Conservation (phyloP, 2,329 filamentous ascomycete genomes). For the Akanthomyces muscarius region DNA sequence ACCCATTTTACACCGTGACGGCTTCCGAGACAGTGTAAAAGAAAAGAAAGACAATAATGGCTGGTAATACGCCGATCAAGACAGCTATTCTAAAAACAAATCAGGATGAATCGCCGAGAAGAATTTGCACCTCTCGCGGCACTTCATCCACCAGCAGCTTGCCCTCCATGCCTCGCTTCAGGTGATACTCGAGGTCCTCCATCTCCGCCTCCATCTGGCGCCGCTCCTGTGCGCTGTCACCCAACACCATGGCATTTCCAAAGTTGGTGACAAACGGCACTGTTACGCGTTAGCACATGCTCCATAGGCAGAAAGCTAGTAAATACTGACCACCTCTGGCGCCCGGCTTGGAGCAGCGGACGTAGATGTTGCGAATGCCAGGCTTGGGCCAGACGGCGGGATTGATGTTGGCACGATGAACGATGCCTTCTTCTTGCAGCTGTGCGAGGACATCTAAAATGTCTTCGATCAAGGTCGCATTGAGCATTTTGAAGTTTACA, state of each 20-base stretch:
- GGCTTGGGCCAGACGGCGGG: slow-evolving; percentile 5
- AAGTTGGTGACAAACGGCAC: slow-evolving; percentile 1
- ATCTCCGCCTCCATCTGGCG: neutral
- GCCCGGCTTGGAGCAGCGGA: neutral
- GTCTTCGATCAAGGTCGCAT: neutral
- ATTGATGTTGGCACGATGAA: slow-evolving; percentile 5
- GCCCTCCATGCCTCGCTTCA: neutral
- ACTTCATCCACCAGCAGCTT: slow-evolving; percentile 3
- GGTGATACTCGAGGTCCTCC: neutral
- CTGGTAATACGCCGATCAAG: too few species aligned
- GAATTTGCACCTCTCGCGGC: neutral
- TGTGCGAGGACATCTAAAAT: slow-evolving; percentile 1
- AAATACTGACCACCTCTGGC: neutral
- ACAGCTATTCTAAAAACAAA: neutral
- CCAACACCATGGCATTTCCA: neutral
- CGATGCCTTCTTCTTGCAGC: slow-evolving; percentile 2
- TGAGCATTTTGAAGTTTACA: neutral
- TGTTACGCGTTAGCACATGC: neutral
- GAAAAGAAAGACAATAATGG: too few species aligned
- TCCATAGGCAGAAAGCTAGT: too few species aligned
- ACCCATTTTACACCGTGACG: neutral
- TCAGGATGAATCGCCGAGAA: neutral
- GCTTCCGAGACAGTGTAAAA: neutral
- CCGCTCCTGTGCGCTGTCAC: neutral
- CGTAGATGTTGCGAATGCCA: slow-evolving; percentile 6